phyloP scores from a whole-genome alignment of 148 eudicot species.

The Rhododendron simsii region DNA sequence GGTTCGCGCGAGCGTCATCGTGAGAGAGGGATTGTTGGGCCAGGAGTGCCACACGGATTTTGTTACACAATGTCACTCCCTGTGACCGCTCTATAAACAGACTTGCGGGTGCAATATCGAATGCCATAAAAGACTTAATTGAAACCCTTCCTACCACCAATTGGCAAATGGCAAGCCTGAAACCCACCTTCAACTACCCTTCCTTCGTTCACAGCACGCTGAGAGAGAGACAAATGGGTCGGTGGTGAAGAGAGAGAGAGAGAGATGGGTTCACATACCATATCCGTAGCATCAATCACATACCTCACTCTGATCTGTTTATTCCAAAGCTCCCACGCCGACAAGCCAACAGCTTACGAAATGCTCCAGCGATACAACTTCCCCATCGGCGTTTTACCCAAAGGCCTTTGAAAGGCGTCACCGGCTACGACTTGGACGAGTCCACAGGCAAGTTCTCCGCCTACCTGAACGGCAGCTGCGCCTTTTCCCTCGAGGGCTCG shows the following conservation, averaged over 20 bases:
- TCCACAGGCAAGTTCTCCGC: slow-evolving; percentile 40
- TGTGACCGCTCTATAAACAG: no score
- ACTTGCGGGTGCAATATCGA: no score
- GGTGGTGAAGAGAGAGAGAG: background rate
- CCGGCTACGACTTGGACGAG: slow-evolving; percentile 37
- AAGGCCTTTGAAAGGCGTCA: slow-evolving; percentile 20
- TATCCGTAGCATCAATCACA: background rate
- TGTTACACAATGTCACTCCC: no score
- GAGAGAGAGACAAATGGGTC: background rate
- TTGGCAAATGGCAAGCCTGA: background rate
- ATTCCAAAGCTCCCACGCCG: background rate
- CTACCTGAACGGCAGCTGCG: slow-evolving; percentile 26
- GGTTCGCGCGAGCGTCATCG: no score
- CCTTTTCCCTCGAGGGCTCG: slow-evolving; percentile 32
- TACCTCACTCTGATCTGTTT: background rate
- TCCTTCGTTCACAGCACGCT: background rate
- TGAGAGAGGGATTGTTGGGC: no score
- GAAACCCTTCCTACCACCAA: no score
- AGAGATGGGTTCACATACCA: background rate
- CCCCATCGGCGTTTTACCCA: slow-evolving; percentile 41
- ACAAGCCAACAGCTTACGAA: slow-evolving; percentile 37
- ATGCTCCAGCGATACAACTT: slow-evolving; percentile 30
- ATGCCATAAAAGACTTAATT: no score
- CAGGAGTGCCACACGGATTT: no score
- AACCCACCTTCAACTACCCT: background rate